Evolutionary conservation across 257 asterid genomes (phyloP).

Genomic region (Nicotiana obtusifolia): DNA sequence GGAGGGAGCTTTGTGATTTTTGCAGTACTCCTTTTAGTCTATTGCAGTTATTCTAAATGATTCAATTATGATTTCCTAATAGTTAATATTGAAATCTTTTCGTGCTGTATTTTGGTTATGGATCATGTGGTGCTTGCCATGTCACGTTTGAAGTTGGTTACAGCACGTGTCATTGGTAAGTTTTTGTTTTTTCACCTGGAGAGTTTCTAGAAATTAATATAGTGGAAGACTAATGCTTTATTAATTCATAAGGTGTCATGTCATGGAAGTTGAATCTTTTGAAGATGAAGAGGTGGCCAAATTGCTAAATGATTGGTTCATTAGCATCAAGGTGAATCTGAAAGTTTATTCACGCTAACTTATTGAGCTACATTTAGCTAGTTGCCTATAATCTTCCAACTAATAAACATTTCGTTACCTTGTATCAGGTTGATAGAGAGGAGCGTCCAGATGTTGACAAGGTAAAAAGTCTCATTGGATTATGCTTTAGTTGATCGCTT

Average conservation of each 20-base stretch:
- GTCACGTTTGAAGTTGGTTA: conserved; percentile 74
- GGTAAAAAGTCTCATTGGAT: conserved; percentile 30
- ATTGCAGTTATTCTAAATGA: not conserved
- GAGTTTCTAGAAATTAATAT: not conserved
- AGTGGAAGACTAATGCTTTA: not conserved
- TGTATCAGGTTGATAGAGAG: conserved; percentile 80
- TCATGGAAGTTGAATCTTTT: conserved; percentile 96
- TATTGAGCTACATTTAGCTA: not conserved
- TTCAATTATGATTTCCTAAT: not conserved
- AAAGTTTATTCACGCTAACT: not conserved
- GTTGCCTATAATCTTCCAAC: not conserved
- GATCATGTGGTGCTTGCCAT: conserved; percentile 12
- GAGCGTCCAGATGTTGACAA: conserved; percentile 97
- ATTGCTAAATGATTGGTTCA: conserved; percentile 81
- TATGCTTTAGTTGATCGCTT: not conserved
- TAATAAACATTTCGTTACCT: not conserved
- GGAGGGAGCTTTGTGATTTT: not conserved
- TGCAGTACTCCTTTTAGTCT: not conserved
- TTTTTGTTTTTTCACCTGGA: not conserved
- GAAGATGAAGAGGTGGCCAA: conserved; percentile 78
- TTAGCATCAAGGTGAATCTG: conserved; percentile 74
- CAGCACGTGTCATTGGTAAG: conserved; percentile 99
- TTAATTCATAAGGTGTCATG: conserved; percentile 74
- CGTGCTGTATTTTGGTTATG: not conserved
- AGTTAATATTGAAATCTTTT: not conserved